Conservation (phyloP, 257 asterid genomes). For the Leonotis leonurus region DNA sequence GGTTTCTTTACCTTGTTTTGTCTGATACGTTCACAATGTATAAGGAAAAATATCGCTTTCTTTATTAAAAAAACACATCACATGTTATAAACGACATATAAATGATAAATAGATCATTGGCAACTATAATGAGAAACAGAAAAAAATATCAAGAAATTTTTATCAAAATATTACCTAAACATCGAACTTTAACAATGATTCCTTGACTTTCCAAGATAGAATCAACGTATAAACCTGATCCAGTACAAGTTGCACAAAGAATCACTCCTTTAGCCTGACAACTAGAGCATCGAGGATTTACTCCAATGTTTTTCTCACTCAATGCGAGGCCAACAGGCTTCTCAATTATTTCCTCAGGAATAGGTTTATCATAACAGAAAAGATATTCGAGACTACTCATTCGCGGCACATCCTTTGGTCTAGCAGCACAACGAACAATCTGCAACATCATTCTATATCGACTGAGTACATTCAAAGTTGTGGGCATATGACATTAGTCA, state of each 20-base stretch:
- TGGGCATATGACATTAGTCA: too few species aligned
- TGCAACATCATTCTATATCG: too few species aligned
- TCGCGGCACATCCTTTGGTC: constrained; percentile 34
- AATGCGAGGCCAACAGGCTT: constrained; percentile 59
- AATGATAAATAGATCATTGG: too few species aligned
- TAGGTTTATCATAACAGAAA: constrained; percentile 62
- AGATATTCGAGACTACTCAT: constrained; percentile 67
- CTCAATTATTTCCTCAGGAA: constrained; percentile 82
- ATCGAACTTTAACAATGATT: constrained; percentile 89
- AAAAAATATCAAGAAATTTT: background rate
- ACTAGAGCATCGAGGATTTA: constrained; percentile 43
- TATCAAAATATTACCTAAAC: constrained; percentile 61
- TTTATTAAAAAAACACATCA: background rate
- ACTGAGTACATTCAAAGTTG: too few species aligned
- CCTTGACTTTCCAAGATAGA: constrained; percentile 96
- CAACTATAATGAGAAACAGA: too few species aligned
- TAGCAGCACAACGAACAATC: constrained; percentile 37
- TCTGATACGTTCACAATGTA: too few species aligned
- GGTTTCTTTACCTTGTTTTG: too few species aligned
- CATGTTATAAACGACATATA: background rate
- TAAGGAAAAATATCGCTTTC: background rate
- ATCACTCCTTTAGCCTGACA: constrained; percentile 80
- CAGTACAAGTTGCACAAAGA: constrained; percentile 80
- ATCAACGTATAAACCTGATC: constrained; percentile 86
- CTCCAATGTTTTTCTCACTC: constrained; percentile 50